Conservation (phyloP, 208 protist species). For the Acanthamoeba healyi region DNA sequence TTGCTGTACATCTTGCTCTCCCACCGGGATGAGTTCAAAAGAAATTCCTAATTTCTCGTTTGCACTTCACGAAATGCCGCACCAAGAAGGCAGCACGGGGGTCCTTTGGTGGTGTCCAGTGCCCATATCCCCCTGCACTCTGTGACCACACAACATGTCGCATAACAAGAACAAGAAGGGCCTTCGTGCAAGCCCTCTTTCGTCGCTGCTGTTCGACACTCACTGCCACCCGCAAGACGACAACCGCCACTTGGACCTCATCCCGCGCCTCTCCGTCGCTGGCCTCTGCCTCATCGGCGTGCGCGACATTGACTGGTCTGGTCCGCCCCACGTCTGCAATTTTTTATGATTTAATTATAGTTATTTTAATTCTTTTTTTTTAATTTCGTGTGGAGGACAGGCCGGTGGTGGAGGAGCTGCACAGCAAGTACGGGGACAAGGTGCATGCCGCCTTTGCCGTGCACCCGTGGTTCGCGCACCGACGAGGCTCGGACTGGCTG, state of each 20-base stretch:
- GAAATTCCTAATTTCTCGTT: too few relatives aligned
- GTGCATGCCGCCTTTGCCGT: conserved; percentile 58
- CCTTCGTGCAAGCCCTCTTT: too few relatives aligned
- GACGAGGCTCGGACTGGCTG: background rate
- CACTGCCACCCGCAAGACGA: conserved; percentile 71
- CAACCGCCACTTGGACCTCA: background rate
- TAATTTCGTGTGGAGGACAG: background rate
- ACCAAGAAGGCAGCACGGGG: too few relatives aligned
- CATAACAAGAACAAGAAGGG: too few relatives aligned
- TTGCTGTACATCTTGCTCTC: too few relatives aligned
- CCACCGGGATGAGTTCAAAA: too few relatives aligned
- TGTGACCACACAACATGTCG: too few relatives aligned
- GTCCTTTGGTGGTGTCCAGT: too few relatives aligned
- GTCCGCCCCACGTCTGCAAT: too few relatives aligned
- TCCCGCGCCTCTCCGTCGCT: background rate
- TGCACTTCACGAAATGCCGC: too few relatives aligned
- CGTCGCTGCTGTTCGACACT: conserved; percentile 71
- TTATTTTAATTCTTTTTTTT: background rate
- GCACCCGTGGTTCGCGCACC: conserved; percentile 64
- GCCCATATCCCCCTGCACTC: too few relatives aligned
- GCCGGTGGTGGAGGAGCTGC: conserved; percentile 32
- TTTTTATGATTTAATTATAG: conserved; percentile 14
- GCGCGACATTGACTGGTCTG: conserved; percentile 11
- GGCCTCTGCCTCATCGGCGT: conserved; percentile 38
- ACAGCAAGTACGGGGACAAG: background rate